Evolutionary conservation across 371 early-diverging fungal species (phyloP).

Genomic region (Haplosporangium sp.): DNA sequence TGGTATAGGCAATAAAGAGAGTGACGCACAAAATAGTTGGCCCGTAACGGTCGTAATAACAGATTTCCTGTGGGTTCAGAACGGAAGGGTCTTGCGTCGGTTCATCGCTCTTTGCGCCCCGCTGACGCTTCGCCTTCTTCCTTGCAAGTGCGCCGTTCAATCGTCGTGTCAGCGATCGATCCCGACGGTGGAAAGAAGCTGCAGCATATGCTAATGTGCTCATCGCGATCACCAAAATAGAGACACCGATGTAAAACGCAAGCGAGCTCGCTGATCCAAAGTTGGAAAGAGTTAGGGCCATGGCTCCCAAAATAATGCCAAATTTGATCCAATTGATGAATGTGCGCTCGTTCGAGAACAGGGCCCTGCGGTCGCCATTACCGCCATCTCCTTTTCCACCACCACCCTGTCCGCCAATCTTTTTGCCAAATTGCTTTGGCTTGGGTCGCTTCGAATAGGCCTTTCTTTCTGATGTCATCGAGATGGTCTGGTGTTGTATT

Average conservation of each 20-base stretch:
- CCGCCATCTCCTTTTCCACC: constrained; percentile 16
- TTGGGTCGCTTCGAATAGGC: constrained; percentile 31
- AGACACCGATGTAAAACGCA: constrained; percentile 24
- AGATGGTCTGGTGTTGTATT: constrained; percentile 18
- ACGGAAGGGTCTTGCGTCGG: neutral
- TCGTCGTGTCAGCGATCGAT: constrained; percentile 28
- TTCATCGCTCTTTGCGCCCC: neutral
- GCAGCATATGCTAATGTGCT: constrained; percentile 27
- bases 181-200: constrained; percentile 30
- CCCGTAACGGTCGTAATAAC: constrained; percentile 35
- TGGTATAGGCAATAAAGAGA: constrained; percentile 30
- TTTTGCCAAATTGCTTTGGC: constrained; percentile 28
- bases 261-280: constrained; percentile 23
- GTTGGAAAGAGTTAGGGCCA: constrained; percentile 38
- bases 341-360: constrained; percentile 45
- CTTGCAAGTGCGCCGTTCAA: constrained; percentile 9
- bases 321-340: constrained; percentile 46
- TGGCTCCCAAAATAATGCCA: constrained; percentile 36
- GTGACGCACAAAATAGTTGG: constrained; percentile 33
- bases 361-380: constrained; percentile 19
- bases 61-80: constrained; percentile 8
- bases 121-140: constrained; percentile 18
- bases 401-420: constrained; percentile 3
- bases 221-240: constrained; percentile 30
- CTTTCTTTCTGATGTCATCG: constrained; percentile 21